Percentiles rank a stretch among this genome's conserved stretches.
These are phyloP conservation scores for Blepharisma undulans DNA, from an alignment of 169 alveolate genomes.

Conservation along the genomic window DNA sequence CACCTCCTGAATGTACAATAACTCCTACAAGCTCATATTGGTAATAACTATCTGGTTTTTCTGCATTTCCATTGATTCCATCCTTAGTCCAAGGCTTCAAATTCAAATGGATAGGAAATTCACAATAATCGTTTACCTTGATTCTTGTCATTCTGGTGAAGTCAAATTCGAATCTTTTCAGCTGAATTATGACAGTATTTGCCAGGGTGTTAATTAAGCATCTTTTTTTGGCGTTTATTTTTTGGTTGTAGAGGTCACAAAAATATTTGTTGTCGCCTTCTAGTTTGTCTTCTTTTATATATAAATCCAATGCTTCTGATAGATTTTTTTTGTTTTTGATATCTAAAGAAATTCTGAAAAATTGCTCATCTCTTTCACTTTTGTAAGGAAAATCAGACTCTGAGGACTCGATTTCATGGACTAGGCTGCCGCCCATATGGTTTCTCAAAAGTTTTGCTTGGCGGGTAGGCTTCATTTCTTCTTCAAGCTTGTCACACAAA, in stretches of 20 bases:
- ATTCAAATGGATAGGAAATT: slow-evolving; percentile 77
- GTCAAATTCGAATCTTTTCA: slow-evolving; percentile 82
- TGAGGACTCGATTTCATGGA: slow-evolving; percentile 74
- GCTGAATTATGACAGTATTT: slow-evolving; percentile 68
- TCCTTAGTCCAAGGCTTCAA: slow-evolving; percentile 80
- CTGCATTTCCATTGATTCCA: slow-evolving; percentile 43
- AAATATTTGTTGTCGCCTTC: slow-evolving; percentile 83
- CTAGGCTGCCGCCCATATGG: slow-evolving; percentile 74
- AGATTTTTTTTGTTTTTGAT: slow-evolving; percentile 75
- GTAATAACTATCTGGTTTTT: slow-evolving; percentile 68
- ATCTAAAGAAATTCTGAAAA: slow-evolving; percentile 74
- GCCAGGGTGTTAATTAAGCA: slow-evolving; percentile 73
- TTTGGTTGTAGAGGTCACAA: slow-evolving; percentile 72
- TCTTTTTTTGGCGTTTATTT: slow-evolving; percentile 69
- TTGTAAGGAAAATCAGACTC: slow-evolving; percentile 77
- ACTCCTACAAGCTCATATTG: slow-evolving; percentile 76
- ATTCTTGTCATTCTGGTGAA: slow-evolving; percentile 68
- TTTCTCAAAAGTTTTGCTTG: slow-evolving; percentile 63
- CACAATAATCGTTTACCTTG: slow-evolving; percentile 79
- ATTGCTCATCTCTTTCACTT: slow-evolving; percentile 81
- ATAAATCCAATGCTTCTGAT: slow-evolving; percentile 82
- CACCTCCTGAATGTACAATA: slow-evolving; percentile 85
- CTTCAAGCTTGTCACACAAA: slow-evolving; percentile 78
- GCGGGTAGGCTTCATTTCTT: slow-evolving; percentile 59
- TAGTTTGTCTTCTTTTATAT: slow-evolving; percentile 77